Conservation (phyloP, 2,329 filamentous ascomycete species). For the Trichoderma sp. region DNA sequence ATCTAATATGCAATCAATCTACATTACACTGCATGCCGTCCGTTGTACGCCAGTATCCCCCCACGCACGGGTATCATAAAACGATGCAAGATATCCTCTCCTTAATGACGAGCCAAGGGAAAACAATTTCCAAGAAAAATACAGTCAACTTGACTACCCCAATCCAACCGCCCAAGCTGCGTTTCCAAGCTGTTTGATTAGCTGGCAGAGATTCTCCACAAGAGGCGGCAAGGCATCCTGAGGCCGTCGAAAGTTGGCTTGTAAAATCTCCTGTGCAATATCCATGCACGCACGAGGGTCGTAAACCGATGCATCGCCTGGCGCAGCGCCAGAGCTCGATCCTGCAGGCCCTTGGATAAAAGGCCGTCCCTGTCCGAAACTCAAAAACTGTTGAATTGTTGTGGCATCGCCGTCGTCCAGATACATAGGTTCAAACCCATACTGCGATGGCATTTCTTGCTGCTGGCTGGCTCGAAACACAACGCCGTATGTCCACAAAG, state of each 20-base stretch:
- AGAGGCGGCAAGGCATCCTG: constrained; percentile 53
- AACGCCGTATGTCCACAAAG: constrained; percentile 68
- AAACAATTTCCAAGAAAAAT: not conserved
- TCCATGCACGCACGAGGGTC: constrained; percentile 60
- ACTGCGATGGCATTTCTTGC: constrained; percentile 34
- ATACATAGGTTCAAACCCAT: constrained; percentile 42
- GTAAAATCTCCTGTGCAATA: constrained; percentile 54
- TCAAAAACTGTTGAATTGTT: constrained; percentile 55
- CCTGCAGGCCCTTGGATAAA: constrained; percentile 42
- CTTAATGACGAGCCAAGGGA: not conserved
- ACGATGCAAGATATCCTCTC: not conserved
- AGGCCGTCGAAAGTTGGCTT: constrained; percentile 47
- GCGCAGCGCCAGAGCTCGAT: constrained; percentile 21
- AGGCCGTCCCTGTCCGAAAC: constrained; percentile 52
- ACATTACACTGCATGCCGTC: not conserved
- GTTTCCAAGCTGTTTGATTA: constrained; percentile 59
- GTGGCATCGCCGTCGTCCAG: constrained; percentile 53
- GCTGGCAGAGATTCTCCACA: constrained; percentile 63
- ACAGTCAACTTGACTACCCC: constrained; percentile 22
- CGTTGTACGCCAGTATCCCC: not conserved
- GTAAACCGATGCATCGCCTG: constrained; percentile 44
- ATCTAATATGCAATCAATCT: not conserved
- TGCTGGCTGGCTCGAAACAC: constrained; percentile 43
- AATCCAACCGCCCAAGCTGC: constrained; percentile 43
- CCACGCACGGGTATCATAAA: not conserved